phyloP scores from a whole-genome alignment of 768 basidiomycete species.

The Pulveroboletus sp. region DNA sequence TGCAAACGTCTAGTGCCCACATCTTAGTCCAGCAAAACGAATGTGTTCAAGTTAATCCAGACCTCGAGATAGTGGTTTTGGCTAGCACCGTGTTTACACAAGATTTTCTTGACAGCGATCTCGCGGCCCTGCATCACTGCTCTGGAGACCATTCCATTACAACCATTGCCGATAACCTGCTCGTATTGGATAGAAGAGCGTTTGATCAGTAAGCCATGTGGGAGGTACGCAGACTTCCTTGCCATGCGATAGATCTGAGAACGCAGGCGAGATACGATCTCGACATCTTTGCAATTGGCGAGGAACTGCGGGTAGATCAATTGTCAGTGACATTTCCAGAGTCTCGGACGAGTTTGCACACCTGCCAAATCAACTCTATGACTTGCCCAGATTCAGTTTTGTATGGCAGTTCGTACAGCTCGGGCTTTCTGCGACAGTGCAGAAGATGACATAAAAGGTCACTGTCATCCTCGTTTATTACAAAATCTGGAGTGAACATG shows the following conservation, averaged over 20 bases:
- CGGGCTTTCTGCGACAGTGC: slow-evolving; percentile 14
- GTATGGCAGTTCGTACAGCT: slow-evolving; percentile 11
- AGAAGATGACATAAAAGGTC: slow-evolving; percentile 19
- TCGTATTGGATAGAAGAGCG: neutral
- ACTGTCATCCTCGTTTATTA: slow-evolving; percentile 11
- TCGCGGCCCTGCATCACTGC: slow-evolving; percentile 10
- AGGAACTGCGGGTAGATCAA: slow-evolving; percentile 13
- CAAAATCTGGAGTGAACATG: neutral
- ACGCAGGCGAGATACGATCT: slow-evolving; percentile 12
- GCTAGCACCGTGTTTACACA: neutral
- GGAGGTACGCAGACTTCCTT: slow-evolving; percentile 27
- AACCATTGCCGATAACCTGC: slow-evolving; percentile 7
- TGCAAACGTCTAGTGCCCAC: slow-evolving; percentile 14
- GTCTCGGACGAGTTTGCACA: slow-evolving; percentile 1
- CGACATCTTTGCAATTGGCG: neutral
- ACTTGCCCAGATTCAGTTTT: slow-evolving; percentile 13
- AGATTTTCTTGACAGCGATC: slow-evolving; percentile 28
- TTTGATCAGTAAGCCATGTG: slow-evolving; percentile 13
- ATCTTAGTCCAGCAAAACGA: slow-evolving; percentile 2
- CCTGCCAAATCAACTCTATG: slow-evolving; percentile 25
- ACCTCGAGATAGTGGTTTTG: slow-evolving; percentile 14
- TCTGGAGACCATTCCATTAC: slow-evolving; percentile 19
- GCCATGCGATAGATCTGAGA: slow-evolving; percentile 27
- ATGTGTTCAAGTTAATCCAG: neutral
- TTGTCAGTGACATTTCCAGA: neutral